Base-by-base conservation (phyloP, 805 yeast genomes). In the Candida mattraensis region DNA sequence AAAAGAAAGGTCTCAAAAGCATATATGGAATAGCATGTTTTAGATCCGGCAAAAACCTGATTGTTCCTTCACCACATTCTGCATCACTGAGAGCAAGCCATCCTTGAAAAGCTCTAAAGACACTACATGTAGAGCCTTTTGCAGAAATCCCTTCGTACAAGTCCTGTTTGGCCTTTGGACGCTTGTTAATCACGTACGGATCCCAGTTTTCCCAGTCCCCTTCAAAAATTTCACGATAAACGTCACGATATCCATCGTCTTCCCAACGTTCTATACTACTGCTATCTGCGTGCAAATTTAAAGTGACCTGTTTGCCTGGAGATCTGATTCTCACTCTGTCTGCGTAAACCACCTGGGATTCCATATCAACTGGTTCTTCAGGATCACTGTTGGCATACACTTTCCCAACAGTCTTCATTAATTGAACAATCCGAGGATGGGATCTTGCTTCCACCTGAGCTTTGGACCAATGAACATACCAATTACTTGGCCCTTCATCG, bases 221-320 rank as follows among this genome's bases (percentile, higher is more conserved):
- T 18, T 58, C 61, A 20, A 64, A 60, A 15, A 70, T 65, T 26
- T 51, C 55, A 5, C 47, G 36, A 45, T 70, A 70, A 17, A 56
- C 59, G 8, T 48, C 44, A n/a, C 66, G 42, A 47, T 67, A 70
- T 16, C 50, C 57, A 10, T 36, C 43, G 47, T 70, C 73, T 44
- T 69, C 73, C 74, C 74, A 70, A 30, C 74, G 46, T 43, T 68
- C 74, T 23, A 69, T 48, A 2, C 69, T 58, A 10, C 70, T 65
- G n/a, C 66, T 56, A 40, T 69, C 74, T n/a, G 58, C 48, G 35
- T 69, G 74, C 15, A 66, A 60, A 19, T 63, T 65, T 25, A 68
- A 53, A 4, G 66, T 37, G 18, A 53, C 45, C 14, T 40, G 43
- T 19, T 54, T 59, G 6, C 72, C 72, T 0, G 72, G 69, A 8